These are phyloP conservation scores for Penicillium oxalicum DNA, from an alignment of 2,329 filamentous ascomycete genomes.

Conservation along the genomic window DNA sequence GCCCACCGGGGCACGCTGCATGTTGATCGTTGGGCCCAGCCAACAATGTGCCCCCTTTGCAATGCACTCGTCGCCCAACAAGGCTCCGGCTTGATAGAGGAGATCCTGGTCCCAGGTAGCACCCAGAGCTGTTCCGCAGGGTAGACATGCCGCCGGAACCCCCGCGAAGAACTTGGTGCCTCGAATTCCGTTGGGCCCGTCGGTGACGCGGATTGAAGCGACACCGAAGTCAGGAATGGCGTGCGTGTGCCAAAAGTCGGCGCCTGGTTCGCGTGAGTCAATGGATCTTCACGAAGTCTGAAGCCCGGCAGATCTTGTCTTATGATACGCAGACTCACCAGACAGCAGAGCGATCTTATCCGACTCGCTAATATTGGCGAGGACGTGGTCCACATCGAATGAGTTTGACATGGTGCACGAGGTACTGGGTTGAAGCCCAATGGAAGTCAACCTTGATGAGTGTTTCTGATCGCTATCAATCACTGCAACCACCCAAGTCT, in stretches of 20 bases:
- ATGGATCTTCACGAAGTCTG: background rate
- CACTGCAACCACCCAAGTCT: too few relatives aligned
- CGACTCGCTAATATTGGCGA: constrained; percentile 13
- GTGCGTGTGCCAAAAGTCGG: constrained; percentile 66
- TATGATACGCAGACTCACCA: constrained; percentile 1
- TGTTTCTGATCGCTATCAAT: too few relatives aligned
- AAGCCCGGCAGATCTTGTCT: too few relatives aligned
- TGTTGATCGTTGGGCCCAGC: constrained; percentile 59
- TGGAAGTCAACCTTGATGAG: too few relatives aligned
- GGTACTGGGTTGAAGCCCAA: too few relatives aligned
- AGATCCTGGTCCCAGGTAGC: constrained; percentile 54
- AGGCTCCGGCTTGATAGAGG: constrained; percentile 53
- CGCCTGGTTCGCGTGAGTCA: constrained; percentile 37
- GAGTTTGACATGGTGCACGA: constrained; percentile 6
- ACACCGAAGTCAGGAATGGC: constrained; percentile 55
- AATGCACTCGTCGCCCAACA: constrained; percentile 61
- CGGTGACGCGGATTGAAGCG: constrained; percentile 59
- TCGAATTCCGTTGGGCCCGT: constrained; percentile 65
- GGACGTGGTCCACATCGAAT: constrained; percentile 18
- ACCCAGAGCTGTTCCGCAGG: constrained; percentile 54
- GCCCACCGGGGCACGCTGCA: constrained; percentile 49
- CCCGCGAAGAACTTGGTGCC: constrained; percentile 65
- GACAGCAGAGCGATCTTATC: constrained; percentile 21
- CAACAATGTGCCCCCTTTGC: constrained; percentile 55
- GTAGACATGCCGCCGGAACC: constrained; percentile 54